Evolutionary conservation across 129 eudicot species (phyloP).

Genomic region (Flaveria brownii): DNA sequence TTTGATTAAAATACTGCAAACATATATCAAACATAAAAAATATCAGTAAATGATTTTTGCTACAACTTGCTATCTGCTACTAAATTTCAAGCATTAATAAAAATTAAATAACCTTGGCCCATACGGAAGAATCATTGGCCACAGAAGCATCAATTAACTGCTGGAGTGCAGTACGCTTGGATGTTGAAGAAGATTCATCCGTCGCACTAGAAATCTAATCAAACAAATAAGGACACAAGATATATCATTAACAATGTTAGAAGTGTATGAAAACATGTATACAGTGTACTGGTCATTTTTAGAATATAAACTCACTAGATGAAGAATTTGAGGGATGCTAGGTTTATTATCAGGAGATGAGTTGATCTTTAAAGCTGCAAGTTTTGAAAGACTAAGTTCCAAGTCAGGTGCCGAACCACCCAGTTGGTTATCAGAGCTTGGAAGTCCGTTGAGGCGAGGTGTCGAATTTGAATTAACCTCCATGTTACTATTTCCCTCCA

Average conservation of each 20-base stretch:
- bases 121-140: conserved; percentile 62
- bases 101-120: conserved; percentile 64
- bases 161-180: conserved; percentile 67
- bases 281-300: neutral
- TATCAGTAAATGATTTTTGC: conserved; percentile 1
- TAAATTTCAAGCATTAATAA: conserved; percentile 14
- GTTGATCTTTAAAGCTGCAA: conserved; percentile 45
- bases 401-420: conserved; percentile 37
- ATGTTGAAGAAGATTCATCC: conserved; percentile 56
- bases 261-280: neutral
- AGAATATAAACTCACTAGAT: conserved; percentile 50
- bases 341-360: conserved; percentile 60
- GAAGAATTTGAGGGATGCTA: conserved; percentile 89
- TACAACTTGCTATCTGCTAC: conserved; percentile 2
- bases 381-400: conserved; percentile 45
- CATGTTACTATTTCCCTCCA: conserved; percentile 36
- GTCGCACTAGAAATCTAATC: conserved; percentile 67
- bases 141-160: conserved; percentile 82
- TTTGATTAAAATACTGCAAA: conserved; percentile 94
- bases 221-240: conserved; percentile 11
- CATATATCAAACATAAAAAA: conserved; percentile 28
- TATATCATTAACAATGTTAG: conserved; percentile 10
- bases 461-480: conserved; percentile 49
- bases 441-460: conserved; percentile 56
- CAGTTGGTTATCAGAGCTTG: conserved; percentile 44